These are phyloP conservation scores for Ensete ventricosum DNA, from an alignment of 176 grass and related monocot genomes.

Conservation along the genomic window DNA sequence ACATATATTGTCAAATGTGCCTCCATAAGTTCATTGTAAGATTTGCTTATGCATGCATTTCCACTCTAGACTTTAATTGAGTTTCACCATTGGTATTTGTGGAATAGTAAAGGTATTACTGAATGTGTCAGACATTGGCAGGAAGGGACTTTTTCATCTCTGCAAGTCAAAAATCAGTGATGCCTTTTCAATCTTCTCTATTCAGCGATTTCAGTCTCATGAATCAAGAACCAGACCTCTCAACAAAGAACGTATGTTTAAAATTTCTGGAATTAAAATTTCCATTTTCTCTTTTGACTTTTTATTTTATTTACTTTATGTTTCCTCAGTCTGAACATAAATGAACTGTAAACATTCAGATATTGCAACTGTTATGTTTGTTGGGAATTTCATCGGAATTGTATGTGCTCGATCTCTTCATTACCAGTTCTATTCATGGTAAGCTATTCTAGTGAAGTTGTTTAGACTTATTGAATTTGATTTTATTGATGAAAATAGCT, in stretches of 20 bases:
- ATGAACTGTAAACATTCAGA: conserved; percentile 36
- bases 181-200: background rate
- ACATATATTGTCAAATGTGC: background rate
- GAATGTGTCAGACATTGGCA: conserved; percentile 2
- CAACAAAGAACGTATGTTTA: conserved; percentile 49
- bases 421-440: conserved; percentile 97
- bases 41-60: background rate
- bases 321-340: conserved; percentile 20
- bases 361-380: conserved; percentile 73
- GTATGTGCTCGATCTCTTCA: conserved; percentile 73
- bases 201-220: background rate
- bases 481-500: too few relatives aligned
- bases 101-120: background rate
- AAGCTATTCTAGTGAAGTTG: conserved; percentile 3
- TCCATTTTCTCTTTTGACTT: background rate
- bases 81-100: background rate
- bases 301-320: background rate
- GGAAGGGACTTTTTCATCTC: conserved; percentile 41
- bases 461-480: too few relatives aligned
- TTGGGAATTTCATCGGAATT: conserved; percentile 87
- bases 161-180: conserved; percentile 43
- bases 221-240: conserved; percentile 40
- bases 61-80: background rate
- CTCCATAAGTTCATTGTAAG: background rate
- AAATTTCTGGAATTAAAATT: background rate